A percentile compares a stretch with the other conserved stretches of the same genome.
Evolutionary conservation across 176 grass and related monocot genomes (phyloP).

Genomic region (Juncus effusus): DNA sequence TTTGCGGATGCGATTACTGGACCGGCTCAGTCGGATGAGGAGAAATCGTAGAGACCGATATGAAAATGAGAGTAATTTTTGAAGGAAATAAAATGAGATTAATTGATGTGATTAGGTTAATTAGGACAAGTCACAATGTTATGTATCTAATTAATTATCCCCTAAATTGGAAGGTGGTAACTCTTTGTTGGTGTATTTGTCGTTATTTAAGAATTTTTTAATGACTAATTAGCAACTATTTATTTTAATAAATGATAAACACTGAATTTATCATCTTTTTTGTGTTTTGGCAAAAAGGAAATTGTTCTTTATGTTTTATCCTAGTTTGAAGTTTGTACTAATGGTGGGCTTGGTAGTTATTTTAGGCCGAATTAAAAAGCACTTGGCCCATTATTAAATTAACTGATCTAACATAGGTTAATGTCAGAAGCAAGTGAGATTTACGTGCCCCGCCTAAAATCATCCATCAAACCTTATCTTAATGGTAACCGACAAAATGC

Average conservation of each 20-base stretch:
- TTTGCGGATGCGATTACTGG: slow-evolving; percentile 76
- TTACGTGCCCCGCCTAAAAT: too few relatives aligned
- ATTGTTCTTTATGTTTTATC: too few relatives aligned
- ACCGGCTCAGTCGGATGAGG: slow-evolving; percentile 73
- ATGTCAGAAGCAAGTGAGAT: too few relatives aligned
- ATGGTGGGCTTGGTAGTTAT: too few relatives aligned
- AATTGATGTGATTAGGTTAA: slow-evolving; percentile 17
- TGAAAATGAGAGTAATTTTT: slow-evolving; percentile 7
- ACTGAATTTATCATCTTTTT: neutral
- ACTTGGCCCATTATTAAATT: too few relatives aligned
- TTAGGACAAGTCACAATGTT: slow-evolving; percentile 15
- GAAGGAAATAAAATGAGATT: neutral
- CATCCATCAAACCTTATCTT: too few relatives aligned
- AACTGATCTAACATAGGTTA: too few relatives aligned
- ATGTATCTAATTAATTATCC: slow-evolving; percentile 5
- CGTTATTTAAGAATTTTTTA: slow-evolving; percentile 54
- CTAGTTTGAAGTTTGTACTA: too few relatives aligned
- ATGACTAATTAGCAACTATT: slow-evolving; percentile 28
- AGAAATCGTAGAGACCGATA: slow-evolving; percentile 44
- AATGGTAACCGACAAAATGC: too few relatives aligned
- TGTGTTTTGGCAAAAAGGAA: neutral
- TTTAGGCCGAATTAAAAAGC: too few relatives aligned
- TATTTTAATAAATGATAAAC: slow-evolving; percentile 16
- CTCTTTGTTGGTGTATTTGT: slow-evolving; percentile 23
- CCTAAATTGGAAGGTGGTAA: neutral